Conservation (phyloP, 345 rosid genomes). For the Brassica cretica region DNA sequence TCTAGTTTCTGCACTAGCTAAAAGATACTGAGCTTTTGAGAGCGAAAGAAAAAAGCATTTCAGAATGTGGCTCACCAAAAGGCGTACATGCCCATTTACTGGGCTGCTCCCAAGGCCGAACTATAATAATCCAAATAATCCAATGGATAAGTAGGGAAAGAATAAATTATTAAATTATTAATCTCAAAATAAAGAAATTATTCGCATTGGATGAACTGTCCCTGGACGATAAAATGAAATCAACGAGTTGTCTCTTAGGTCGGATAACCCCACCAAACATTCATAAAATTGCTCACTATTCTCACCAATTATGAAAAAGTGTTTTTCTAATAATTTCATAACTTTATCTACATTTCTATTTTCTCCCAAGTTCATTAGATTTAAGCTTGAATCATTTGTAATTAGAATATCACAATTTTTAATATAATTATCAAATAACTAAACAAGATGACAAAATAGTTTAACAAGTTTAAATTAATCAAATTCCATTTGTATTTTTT, state of each 20-base stretch:
- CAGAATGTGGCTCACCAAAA: constrained; percentile 14
- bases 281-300: constrained; percentile 29
- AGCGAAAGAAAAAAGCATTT: neutral
- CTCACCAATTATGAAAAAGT: neutral
- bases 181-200: constrained; percentile 1
- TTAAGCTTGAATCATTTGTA: neutral
- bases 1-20: neutral
- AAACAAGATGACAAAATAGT: neutral
- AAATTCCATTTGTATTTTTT: neutral
- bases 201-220: constrained; percentile 30
- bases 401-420: neutral
- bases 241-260: constrained; percentile 41
- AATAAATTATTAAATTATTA: neutral
- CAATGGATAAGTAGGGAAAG: neutral
- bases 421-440: neutral
- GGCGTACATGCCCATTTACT: neutral
- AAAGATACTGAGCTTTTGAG: constrained; percentile 16
- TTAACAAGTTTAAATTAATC: neutral
- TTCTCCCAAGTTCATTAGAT: neutral
- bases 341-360: neutral
- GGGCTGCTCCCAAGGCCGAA: neutral
- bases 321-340: neutral
- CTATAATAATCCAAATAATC: neutral
- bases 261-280: constrained; percentile 26
- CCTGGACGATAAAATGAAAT: constrained; percentile 35